Base-by-base conservation (phyloP, 148 eudicot genomes). In the Gaultheria prostrata region DNA sequence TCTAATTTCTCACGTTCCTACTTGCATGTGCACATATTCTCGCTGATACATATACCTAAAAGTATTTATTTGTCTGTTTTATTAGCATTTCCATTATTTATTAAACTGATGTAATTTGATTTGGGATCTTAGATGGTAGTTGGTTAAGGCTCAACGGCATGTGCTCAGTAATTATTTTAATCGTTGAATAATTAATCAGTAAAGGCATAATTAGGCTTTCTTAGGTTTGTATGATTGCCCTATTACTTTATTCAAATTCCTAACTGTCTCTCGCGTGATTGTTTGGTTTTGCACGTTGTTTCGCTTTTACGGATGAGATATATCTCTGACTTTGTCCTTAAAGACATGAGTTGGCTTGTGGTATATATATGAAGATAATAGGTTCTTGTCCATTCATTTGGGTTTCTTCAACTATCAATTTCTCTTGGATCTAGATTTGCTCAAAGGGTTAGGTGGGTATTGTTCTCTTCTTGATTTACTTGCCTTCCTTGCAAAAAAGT, bases 361-460 rank as follows among this genome's bases (percentile, higher is more conserved):
- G 8, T 59, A 59, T 85, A 17, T 83, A 48, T 53, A 39, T 21
- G n/a, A 77, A 21, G 43, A 39, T 39, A 67, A 6, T 43, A 35
- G 0, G 7, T 84, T 78, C 50, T 57, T 57, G 53, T 67, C 43
- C 28, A 24, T 86, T 54, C 82, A 45, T 82, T 77, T 76, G 61
- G 57, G 73, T 78, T 14, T 50, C 81, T 77, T 43, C 75, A 50
- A 61, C 32, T 83, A 73, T 46, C 53, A 59, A 26, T 50, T 82
- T 84, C 21, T 82, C 12, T 85, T 71, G 85, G 89, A 83, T 83
- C 86, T 83, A 79, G 86, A 87, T 83, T 83, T 84, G 85, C 56
- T 83, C n/a, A 26, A 53, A 82, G 43, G 28, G 50, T n/a, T 14
- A 87, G 88, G 86, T 81, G 77, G 63, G 85, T 85, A 32, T 75